A percentile compares a stretch with the other conserved stretches of the same genome.
Evolutionary conservation across 805 yeast genomes (phyloP).

Genomic region (Ogataea neopini): DNA sequence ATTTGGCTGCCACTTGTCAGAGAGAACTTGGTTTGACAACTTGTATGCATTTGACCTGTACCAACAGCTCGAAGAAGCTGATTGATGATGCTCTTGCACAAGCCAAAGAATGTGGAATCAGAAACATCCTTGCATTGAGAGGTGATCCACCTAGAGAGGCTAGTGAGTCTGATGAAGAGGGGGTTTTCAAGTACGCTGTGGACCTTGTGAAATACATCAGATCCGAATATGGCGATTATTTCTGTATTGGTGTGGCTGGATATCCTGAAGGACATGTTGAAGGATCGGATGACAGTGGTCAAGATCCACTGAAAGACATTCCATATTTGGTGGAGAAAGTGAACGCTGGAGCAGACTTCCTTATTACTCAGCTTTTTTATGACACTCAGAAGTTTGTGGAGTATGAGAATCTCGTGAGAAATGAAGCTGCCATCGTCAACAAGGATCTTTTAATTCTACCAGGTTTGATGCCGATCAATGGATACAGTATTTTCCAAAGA

Average conservation of each 20-base stretch:
- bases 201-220: conserved; percentile 85
- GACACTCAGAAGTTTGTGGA: conserved; percentile 75
- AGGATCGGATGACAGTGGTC: conserved; percentile 67
- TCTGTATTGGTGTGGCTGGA: conserved; percentile 95
- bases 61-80: conserved; percentile 77
- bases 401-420: conserved; percentile 57
- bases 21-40: conserved; percentile 80
- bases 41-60: conserved; percentile 93
- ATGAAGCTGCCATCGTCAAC: conserved; percentile 37
- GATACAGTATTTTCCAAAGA: conserved; percentile 76
- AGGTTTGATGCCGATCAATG: conserved; percentile 90
- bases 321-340: conserved; percentile 82
- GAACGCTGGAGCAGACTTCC: conserved; percentile 92
- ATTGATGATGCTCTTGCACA: conserved; percentile 75
- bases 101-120: conserved; percentile 77
- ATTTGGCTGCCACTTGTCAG: conserved; percentile 77
- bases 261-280: conserved; percentile 98
- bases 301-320: conserved; percentile 67
- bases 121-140: conserved; percentile 87
- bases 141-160: conserved; percentile 91
- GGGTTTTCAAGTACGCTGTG: conserved; percentile 72
- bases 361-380: conserved; percentile 88
- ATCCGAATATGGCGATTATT: conserved; percentile 69
- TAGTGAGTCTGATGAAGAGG: conserved; percentile 46
- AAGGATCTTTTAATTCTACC: conserved; percentile 65